Evolutionary conservation across 768 basidiomycete species (phyloP).

Genomic region (Mycena indigotica): DNA sequence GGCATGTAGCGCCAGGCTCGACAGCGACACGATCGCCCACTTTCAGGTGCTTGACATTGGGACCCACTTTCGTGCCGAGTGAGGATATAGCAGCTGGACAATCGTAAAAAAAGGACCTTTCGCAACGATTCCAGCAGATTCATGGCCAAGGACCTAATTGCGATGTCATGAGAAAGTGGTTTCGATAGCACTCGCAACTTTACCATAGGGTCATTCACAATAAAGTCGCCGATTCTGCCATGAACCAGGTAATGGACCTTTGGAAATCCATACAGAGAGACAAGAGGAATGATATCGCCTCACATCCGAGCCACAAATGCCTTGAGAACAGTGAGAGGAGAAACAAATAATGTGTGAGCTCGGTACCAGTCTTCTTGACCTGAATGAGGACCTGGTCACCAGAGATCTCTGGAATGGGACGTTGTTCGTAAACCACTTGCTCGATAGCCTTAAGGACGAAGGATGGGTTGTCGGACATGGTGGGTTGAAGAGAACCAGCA

Average conservation of each 20-base stretch:
- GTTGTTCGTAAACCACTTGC: conserved; percentile 30
- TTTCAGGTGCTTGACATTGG: conserved; percentile 73
- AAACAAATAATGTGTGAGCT: conserved; percentile 11
- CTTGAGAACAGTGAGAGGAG: conserved; percentile 37
- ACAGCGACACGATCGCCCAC: conserved; percentile 87
- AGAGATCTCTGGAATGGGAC: conserved; percentile 72
- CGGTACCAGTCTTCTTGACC: conserved; percentile 85
- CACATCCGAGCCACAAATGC: conserved; percentile 92
- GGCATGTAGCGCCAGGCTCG: conserved; percentile 88
- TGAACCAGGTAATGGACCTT: conserved; percentile 81
- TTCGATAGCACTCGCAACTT: conserved; percentile 1
- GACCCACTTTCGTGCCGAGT: conserved; percentile 55
- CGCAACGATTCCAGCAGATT: conserved; percentile 79
- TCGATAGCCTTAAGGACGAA: conserved; percentile 60
- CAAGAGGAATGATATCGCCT: conserved; percentile 21
- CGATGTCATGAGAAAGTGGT: neutral
- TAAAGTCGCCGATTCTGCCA: conserved; percentile 78
- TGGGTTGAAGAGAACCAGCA: conserved; percentile 22
- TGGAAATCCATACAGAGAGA: conserved; percentile 17
- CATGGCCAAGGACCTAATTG: conserved; percentile 86
- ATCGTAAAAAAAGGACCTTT: conserved; percentile 53
- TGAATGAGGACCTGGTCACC: conserved; percentile 82
- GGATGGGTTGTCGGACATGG: conserved; percentile 75
- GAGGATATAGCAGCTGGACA: neutral
- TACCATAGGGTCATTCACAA: conserved; percentile 82